Conservation (phyloP, 352 stramenopile species). For the Phytophthora lateralis region DNA sequence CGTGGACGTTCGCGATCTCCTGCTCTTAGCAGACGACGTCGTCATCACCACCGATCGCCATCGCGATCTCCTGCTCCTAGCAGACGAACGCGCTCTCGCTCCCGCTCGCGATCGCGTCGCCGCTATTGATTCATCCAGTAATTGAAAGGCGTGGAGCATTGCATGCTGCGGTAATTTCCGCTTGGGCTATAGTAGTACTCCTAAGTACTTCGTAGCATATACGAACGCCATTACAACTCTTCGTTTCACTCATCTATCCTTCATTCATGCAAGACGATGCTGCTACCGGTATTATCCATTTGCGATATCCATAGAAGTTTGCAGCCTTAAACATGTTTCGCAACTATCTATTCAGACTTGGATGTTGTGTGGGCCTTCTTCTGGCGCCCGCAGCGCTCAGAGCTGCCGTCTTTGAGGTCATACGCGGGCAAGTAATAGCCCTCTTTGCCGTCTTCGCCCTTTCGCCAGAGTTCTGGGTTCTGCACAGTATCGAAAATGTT, state of each 20-base stretch:
- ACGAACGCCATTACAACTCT: neutral
- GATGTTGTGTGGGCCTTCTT: constrained; percentile 76
- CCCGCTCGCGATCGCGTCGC: constrained; percentile 29
- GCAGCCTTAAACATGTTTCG: neutral
- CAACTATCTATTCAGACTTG: constrained; percentile 45
- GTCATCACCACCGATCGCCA: constrained; percentile 23
- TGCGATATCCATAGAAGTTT: neutral
- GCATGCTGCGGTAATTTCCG: constrained; percentile 20
- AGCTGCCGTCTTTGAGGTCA: constrained; percentile 65
- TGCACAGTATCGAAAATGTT: constrained; percentile 95
- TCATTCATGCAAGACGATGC: neutral
- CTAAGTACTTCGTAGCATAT: neutral
- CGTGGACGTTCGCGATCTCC: constrained; percentile 18
- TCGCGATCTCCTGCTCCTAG: constrained; percentile 21
- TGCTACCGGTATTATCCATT: neutral
- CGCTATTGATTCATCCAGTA: constrained; percentile 18
- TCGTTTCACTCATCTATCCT: constrained; percentile 12
- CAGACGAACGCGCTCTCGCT: constrained; percentile 17
- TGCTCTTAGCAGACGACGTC: too few species aligned
- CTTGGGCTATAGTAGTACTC: constrained; percentile 7
- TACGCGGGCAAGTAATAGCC: constrained; percentile 79
- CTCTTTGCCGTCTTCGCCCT: constrained; percentile 52
- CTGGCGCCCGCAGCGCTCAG: constrained; percentile 78
- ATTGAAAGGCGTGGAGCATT: neutral
- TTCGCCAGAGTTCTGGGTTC: constrained; percentile 91